Conservation (phyloP, 2,329 filamentous ascomycete genomes). For the Pestalotiopsis sp. region DNA sequence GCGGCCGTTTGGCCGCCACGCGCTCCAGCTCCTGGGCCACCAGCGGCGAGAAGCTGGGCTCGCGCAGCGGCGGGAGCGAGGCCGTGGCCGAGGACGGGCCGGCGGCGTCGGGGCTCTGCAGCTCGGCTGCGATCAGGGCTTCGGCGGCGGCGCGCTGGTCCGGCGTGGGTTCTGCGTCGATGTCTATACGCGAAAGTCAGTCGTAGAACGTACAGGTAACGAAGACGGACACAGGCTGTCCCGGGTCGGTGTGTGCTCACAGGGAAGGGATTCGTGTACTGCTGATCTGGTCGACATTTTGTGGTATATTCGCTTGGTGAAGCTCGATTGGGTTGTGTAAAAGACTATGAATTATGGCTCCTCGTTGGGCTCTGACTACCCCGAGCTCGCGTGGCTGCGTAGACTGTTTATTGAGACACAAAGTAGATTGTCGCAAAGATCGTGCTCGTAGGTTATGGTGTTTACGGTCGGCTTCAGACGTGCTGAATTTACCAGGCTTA, state of each 20-base stretch:
- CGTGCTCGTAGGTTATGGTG: not conserved
- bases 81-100: slow-evolving; percentile 28
- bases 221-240: not conserved
- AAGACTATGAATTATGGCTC: no score
- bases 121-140: slow-evolving; percentile 68
- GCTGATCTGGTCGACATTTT: slow-evolving; percentile 67
- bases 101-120: slow-evolving; percentile 46
- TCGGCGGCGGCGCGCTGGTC: slow-evolving; percentile 65
- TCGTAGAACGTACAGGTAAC: slow-evolving; percentile 11
- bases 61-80: slow-evolving; percentile 53
- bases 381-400: not conserved
- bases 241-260: slow-evolving; percentile 44
- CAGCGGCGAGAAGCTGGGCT: slow-evolving; percentile 62
- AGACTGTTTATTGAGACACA: not conserved
- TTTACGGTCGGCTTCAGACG: not conserved
- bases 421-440: not conserved
- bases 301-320: not conserved
- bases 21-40: slow-evolving; percentile 69
- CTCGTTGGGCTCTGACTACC: no score
- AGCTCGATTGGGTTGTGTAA: not conserved
- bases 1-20: slow-evolving; percentile 58
- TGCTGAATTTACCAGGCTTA: slow-evolving; percentile 1
- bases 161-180: slow-evolving; percentile 72
- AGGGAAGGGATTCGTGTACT: slow-evolving; percentile 79
- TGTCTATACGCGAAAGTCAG: slow-evolving; percentile 55